Conservation (phyloP, 2,329 filamentous ascomycete genomes). For the Claviceps quebecensis region DNA sequence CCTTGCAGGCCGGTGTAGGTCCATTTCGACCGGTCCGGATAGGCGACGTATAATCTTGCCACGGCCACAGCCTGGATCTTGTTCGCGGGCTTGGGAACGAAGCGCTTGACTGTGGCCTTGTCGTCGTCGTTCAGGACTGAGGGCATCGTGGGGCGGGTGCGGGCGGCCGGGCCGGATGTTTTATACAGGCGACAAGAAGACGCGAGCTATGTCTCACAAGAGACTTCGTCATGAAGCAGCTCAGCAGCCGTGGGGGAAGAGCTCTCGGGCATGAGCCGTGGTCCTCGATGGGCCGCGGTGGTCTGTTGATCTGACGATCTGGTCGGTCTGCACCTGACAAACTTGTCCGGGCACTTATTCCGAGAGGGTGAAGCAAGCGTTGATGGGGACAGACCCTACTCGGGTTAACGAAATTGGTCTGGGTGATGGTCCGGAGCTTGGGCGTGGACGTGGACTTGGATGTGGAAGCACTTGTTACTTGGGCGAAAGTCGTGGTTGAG, state of each 20-base stretch:
- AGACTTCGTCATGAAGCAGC: no score
- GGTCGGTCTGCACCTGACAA: no score
- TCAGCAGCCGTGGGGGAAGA: neutral
- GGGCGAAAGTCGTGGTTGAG: no score
- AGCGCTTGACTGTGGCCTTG: constrained; percentile 91
- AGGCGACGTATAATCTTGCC: constrained; percentile 82
- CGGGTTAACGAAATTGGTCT: no score
- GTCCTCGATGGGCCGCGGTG: neutral
- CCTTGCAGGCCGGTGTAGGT: constrained; percentile 88
- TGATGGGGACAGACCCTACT: no score
- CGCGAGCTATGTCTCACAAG: neutral
- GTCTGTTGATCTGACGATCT: no score
- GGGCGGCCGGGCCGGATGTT: neutral
- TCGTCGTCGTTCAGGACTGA: constrained; percentile 77
- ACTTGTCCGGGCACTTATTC: no score
- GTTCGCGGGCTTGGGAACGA: constrained; percentile 85
- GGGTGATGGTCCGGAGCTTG: no score
- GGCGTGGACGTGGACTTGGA: no score
- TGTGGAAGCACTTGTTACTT: no score
- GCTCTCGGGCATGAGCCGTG: neutral
- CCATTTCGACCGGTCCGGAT: constrained; percentile 78
- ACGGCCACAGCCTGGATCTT: constrained; percentile 96
- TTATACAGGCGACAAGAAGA: neutral
- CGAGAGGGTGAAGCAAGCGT: no score
- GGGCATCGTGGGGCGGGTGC: constrained; percentile 29